Base-by-base conservation (phyloP, 768 basidiomycete species). In the Rhodosporidiobolus odoratus region DNA sequence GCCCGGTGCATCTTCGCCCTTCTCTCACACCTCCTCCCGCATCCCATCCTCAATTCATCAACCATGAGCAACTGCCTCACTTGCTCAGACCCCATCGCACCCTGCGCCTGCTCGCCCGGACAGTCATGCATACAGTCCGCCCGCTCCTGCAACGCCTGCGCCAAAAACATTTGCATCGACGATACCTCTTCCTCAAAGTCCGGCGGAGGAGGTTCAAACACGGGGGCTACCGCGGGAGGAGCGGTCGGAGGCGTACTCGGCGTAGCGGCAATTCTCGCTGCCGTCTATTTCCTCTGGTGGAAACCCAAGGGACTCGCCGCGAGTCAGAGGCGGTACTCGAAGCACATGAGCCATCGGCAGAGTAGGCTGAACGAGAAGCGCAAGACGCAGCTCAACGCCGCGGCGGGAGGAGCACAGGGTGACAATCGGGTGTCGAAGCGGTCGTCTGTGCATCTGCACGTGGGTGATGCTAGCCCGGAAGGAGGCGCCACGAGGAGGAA, bases 211-310 rank as follows among this genome's bases (percentile, higher is more conserved):
- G 74, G 65, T 3, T 8, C 64, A 4, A 56, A 48, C 15, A 52
- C 66, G 3, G 75, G 75, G 8, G 71, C 69, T 1, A 72, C 75
- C 0, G 76, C 72, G 2, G 77, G 77, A 4, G 72, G 73, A 0
- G 68, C 77, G 0, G 57, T 78, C 19, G 77, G 77, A 7, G 76
- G 76, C 8, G 71, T 75, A 15, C 32, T 73, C 25, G 77, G 72
- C 15, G 71, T 75, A 21, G 62, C 72, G 4, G 65, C 57, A 30
- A 37, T 75, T 25, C 62, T 74, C 50, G 68, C 54, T 5, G 52
- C 61, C 10, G 45, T 75, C 30, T 76, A 74, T 62, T 76, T 69
- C 65, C 75, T 78, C 60, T 78, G 77, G 77, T 75, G 76, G 75
- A 66, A 66, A 35, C 70, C 70, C 4, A 50, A 60, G 35, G 74